Conservation (phyloP, 2,329 filamentous ascomycete genomes). For the Ophiocordyceps camponoti-saundersi region DNA sequence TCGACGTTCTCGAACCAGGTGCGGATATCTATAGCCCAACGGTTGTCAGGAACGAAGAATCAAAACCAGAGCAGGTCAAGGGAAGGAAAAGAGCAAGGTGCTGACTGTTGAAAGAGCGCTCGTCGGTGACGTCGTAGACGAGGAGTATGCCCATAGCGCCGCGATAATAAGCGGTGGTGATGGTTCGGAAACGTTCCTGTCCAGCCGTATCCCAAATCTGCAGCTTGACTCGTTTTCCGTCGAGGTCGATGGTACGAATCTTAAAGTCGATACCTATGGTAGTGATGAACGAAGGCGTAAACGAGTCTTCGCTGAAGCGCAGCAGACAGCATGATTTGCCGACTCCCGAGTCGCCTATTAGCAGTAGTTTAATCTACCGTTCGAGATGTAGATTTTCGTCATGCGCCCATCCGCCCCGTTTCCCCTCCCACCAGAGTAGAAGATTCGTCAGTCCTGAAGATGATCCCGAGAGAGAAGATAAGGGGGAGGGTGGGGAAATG, state of each 20-base stretch:
- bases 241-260: conserved; percentile 96
- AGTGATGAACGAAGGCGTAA: conserved; percentile 94
- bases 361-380: conserved; percentile 76
- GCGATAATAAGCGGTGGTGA: conserved; percentile 96
- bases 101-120: conserved; percentile 88
- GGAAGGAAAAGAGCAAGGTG: conserved; percentile 1
- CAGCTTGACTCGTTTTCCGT: conserved; percentile 96
- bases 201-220: conserved; percentile 99
- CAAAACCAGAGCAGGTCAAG: neutral
- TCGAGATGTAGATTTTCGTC: too few species aligned
- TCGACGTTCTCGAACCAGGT: conserved; percentile 99
- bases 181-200: conserved; percentile 95
- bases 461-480: neutral
- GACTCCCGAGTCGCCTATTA: conserved; percentile 92
- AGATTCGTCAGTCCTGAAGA: neutral
- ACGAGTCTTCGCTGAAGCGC: conserved; percentile 93
- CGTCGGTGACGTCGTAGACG: conserved; percentile 96
- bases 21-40: conserved; percentile 58
- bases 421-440: too few species aligned
- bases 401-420: neutral
- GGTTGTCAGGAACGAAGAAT: neutral
- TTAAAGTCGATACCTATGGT: conserved; percentile 99
- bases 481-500: neutral
- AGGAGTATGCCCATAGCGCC: conserved; percentile 96
- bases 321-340: conserved; percentile 95